Percentiles rank a stretch among this genome's conserved stretches.
Evolutionary conservation across 2,329 filamentous ascomycete species (phyloP).

Genomic region (Fusarium fujikuroi): DNA sequence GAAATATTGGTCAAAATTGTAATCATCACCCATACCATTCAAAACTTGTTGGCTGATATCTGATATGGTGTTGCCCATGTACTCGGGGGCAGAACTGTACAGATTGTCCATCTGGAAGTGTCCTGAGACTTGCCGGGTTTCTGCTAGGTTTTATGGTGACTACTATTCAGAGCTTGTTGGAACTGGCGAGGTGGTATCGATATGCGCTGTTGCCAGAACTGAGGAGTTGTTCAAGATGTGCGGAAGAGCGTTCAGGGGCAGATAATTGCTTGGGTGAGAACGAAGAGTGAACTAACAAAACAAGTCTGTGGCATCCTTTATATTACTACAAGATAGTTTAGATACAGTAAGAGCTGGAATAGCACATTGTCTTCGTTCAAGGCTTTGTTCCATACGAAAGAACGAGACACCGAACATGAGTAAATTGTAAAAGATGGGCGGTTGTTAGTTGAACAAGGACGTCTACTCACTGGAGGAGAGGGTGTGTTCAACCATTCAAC

Average conservation of each 20-base stretch:
- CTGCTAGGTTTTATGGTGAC: not conserved
- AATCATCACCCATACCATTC: not conserved
- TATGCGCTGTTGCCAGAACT: not conserved
- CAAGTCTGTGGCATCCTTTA: not conserved
- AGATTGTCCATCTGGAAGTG: not conserved
- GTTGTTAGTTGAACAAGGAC: slow-evolving; percentile 19
- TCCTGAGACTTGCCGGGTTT: not conserved
- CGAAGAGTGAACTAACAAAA: not conserved
- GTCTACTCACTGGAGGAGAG: not conserved
- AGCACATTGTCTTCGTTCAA: slow-evolving; percentile 11
- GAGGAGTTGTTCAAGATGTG: not conserved
- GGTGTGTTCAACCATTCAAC: slow-evolving; percentile 11
- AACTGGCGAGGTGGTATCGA: not conserved
- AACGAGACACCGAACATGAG: slow-evolving; percentile 2
- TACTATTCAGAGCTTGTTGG: not conserved
- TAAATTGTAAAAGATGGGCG: not conserved
- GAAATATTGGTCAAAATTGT: not conserved
- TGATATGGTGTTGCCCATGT: not conserved
- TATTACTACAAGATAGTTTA: slow-evolving; percentile 18
- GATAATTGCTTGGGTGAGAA: not conserved
- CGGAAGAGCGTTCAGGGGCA: not conserved
- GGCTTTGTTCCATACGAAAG: slow-evolving; percentile 25
- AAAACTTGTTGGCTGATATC: not conserved
- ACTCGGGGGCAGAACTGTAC: not conserved
- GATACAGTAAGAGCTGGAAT: not conserved